phyloP scores from a whole-genome alignment of 768 basidiomycete species.

The Chalciporus pseudorubinellus region DNA sequence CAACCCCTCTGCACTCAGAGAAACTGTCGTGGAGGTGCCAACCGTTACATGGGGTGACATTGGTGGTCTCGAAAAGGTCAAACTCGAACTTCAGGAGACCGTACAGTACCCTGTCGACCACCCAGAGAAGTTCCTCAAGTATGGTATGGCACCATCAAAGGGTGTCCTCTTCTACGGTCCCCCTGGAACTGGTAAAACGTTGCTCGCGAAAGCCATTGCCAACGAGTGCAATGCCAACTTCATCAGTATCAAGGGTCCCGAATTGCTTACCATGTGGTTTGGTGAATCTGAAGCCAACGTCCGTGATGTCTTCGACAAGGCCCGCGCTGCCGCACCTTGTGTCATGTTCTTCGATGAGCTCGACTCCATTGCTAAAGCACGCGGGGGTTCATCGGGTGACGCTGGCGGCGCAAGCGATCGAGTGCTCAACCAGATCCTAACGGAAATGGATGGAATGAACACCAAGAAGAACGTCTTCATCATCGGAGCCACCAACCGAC shows the following conservation, averaged over 20 bases:
- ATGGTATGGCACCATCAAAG: slow-evolving; percentile 99
- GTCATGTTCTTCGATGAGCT: slow-evolving; percentile 99
- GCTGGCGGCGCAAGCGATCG: slow-evolving; percentile 96
- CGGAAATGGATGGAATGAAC: slow-evolving; percentile 99
- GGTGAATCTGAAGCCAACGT: slow-evolving; percentile 99
- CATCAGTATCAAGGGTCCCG: slow-evolving; percentile 99
- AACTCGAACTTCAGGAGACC: slow-evolving; percentile 97
- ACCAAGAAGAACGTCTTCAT: slow-evolving; percentile 99
- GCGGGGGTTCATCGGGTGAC: slow-evolving; percentile 82
- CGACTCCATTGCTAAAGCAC: slow-evolving; percentile 97
- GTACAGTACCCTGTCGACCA: slow-evolving; percentile 99
- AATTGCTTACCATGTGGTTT: slow-evolving; percentile 99
- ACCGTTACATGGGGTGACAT: slow-evolving; percentile 99
- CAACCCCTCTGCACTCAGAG: slow-evolving; percentile 97
- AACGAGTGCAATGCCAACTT: slow-evolving; percentile 99
- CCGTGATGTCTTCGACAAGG: slow-evolving; percentile 99
- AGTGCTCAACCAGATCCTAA: slow-evolving; percentile 95
- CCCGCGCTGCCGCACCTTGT: slow-evolving; percentile 97
- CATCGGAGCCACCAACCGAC: slow-evolving; percentile 95
- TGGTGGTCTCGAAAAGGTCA: slow-evolving; percentile 99
- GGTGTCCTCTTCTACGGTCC: slow-evolving; percentile 99
- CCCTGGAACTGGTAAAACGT: slow-evolving; percentile 99
- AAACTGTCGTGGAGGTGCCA: slow-evolving; percentile 99
- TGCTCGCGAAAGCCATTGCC: slow-evolving; percentile 98
- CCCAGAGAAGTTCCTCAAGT: slow-evolving; percentile 99